phyloP scores from a whole-genome alignment of 169 alveolate species.

The Plasmodium gonderi region DNA sequence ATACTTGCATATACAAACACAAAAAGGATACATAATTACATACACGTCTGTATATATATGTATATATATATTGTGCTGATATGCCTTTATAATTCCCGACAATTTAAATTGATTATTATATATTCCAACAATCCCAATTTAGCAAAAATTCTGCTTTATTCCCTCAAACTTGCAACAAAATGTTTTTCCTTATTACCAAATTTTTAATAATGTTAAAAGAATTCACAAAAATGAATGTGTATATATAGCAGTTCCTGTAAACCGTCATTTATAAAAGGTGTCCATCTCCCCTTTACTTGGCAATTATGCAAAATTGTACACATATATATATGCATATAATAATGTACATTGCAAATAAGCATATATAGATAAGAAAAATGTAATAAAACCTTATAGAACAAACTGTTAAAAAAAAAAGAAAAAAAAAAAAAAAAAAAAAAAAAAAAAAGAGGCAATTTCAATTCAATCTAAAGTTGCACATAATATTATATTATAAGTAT shows the following conservation, averaged over 20 bases:
- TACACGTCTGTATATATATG: background rate
- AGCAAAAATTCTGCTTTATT: background rate
- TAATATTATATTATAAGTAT: background rate
- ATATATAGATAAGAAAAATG: too few relatives aligned
- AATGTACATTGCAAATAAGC: background rate
- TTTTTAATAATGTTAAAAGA: background rate
- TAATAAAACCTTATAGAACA: background rate
- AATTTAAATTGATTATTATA: too few relatives aligned
- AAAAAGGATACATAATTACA: background rate
- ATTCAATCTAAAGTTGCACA: background rate
- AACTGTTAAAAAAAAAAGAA: background rate
- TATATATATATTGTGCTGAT: too few relatives aligned
- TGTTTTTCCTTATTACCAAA: background rate
- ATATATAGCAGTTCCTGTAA: background rate
- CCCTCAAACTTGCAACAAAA: background rate
- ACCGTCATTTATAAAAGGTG: background rate
- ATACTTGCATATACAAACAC: background rate
- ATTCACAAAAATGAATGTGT: background rate
- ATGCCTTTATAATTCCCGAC: too few relatives aligned
- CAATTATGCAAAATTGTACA: background rate
- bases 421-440: background rate
- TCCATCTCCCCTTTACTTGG: background rate
- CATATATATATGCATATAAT: background rate
- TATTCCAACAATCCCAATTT: too few relatives aligned
- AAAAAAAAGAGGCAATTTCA: background rate